A percentile compares a stretch with the other conserved stretches of the same genome.
These are phyloP conservation scores for Amphicarpaea edgeworthii DNA, from an alignment of 306 rosid species.

Conservation along the genomic window DNA sequence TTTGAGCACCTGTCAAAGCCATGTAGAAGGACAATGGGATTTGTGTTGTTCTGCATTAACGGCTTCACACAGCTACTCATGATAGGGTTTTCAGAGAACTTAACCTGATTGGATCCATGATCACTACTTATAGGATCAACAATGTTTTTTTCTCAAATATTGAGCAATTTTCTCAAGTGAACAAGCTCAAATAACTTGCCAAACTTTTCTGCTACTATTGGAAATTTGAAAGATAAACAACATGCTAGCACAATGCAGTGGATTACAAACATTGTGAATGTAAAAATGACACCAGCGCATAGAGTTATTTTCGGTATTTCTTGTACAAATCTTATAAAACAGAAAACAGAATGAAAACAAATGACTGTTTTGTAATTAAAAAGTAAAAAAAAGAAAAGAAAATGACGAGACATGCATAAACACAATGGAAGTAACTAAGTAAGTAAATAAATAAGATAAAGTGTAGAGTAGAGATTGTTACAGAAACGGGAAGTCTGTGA, in stretches of 20 bases:
- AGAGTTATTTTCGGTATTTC: too few species aligned
- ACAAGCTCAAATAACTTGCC: not conserved
- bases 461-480: not conserved
- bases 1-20: conserved; percentile 79
- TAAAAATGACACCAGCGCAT: too few species aligned
- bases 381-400: too few species aligned
- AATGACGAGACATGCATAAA: not conserved
- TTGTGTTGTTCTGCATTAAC: conserved; percentile 47
- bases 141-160: not conserved
- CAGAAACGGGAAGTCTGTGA: conserved; percentile 67
- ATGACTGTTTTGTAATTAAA: too few species aligned
- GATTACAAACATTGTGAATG: too few species aligned
- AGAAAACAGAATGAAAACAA: too few species aligned
- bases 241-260: too few species aligned
- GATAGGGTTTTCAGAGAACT: conserved; percentile 57
- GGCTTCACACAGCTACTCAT: conserved; percentile 88
- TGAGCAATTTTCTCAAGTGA: not conserved
- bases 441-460: not conserved
- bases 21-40: conserved; percentile 87
- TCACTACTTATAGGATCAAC: not conserved
- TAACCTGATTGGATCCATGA: conserved; percentile 53
- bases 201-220: not conserved
- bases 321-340: too few species aligned
- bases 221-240: not conserved
- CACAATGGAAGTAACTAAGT: not conserved